These are phyloP conservation scores for Eucalyptus pumila DNA, from an alignment of 345 rosid genomes.

Conservation along the genomic window DNA sequence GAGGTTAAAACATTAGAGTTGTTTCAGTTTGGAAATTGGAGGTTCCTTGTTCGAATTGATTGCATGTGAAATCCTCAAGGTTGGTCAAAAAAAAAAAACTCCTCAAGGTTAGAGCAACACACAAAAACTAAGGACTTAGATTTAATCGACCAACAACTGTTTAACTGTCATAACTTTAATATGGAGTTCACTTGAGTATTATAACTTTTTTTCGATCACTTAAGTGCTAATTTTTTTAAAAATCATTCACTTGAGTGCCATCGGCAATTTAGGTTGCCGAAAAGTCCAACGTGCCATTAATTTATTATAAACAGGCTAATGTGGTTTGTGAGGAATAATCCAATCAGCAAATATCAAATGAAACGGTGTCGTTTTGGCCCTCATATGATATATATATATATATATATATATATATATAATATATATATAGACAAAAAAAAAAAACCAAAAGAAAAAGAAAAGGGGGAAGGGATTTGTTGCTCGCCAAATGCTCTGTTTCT, in stretches of 20 bases:
- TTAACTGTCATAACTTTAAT: too few relatives aligned
- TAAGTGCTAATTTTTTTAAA: neutral
- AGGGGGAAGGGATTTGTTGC: neutral
- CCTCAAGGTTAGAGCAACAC: neutral
- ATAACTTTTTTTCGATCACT: too few relatives aligned
- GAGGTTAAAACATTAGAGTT: neutral
- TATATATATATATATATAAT: too few relatives aligned
- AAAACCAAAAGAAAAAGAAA: neutral
- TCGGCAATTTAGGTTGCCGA: rapidly evolving
- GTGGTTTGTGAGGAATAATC: neutral
- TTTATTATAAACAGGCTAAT: neutral
- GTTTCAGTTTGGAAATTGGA: neutral
- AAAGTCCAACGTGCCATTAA: neutral
- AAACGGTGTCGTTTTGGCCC: neutral
- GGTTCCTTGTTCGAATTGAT: neutral
- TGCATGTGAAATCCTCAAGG: neutral
- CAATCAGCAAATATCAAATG: neutral
- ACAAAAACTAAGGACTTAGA: neutral
- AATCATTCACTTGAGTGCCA: neutral
- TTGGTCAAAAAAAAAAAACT: neutral
- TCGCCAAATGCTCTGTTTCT: neutral
- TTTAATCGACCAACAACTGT: neutral
- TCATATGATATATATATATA: too few relatives aligned
- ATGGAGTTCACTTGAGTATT: too few relatives aligned
- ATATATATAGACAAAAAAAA: too few relatives aligned